phyloP scores from a whole-genome alignment of 225 moss, liverwort and hornwort species.

The Sphagnum contortum region DNA sequence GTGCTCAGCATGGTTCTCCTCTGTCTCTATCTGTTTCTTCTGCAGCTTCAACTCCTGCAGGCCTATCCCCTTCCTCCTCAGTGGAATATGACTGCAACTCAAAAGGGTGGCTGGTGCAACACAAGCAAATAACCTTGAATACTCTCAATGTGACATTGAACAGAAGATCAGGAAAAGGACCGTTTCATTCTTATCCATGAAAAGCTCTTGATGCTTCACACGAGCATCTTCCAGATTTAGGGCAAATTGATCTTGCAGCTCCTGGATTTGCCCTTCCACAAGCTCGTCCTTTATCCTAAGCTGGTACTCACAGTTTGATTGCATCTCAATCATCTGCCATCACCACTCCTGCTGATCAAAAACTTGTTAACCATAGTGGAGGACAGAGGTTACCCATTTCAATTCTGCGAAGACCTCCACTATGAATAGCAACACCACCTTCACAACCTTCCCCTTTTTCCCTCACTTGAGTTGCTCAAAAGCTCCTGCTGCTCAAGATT shows the following conservation, averaged over 20 bases:
- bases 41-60: slow-evolving; percentile 60
- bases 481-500: too few species aligned
- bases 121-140: too few species aligned
- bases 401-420: too few species aligned
- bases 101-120: too few species aligned
- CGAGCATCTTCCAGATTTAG: slow-evolving; percentile 33
- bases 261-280: slow-evolving; percentile 29
- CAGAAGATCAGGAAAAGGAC: slow-evolving; percentile 9
- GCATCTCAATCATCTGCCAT: slow-evolving; percentile 45
- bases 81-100: background rate
- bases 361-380: too few species aligned
- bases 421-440: too few species aligned
- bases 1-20: slow-evolving; percentile 39
- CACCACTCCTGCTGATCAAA: background rate
- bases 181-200: slow-evolving; percentile 64
- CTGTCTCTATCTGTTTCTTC: slow-evolving; percentile 37
- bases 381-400: too few species aligned
- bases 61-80: background rate
- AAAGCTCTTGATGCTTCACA: slow-evolving; percentile 36
- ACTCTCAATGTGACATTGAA: too few species aligned
- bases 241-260: slow-evolving; percentile 39
- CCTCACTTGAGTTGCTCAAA: too few species aligned
- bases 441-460: too few species aligned
- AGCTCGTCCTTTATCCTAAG: slow-evolving; percentile 52
- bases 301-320: slow-evolving; percentile 54